Evolutionary conservation across 345 rosid species (phyloP), one percentile per base, ranked within the genome.

Genomic region (Lagerstroemia speciosa): DNA sequence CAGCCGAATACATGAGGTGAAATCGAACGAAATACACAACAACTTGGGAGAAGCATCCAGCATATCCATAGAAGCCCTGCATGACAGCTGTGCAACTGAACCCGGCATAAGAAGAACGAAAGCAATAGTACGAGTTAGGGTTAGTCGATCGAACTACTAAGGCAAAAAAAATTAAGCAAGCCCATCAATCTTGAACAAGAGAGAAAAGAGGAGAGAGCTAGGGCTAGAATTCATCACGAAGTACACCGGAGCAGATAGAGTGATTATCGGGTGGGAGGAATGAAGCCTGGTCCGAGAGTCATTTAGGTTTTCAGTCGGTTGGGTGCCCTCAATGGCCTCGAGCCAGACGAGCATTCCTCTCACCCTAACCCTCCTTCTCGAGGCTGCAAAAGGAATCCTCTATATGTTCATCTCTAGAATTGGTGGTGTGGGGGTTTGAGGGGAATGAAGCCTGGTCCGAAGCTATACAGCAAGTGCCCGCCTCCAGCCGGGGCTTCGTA

Each of bases 241-340:
- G n/a, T n/a, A 9, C 38, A 36, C 8, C 38, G 38, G 38, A 5
- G 38, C 8, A 24, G 24, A 5, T 3, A 31, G 65, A 24, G 24
- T 14, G 6, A 69, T 1, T 6, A 72, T 53, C 32, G 82, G 80
- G 74, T 83, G 72, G 66, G 86, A 50, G 86, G 86, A 61, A 83
- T 77, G 82, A 83, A 83, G 84, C 84, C 86, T 83, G 86, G 79
- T 83, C 81, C 82, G 80, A 83, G 84, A 83, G 64, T 75, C 82
- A 80, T 68, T 43, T 55, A 83, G 79, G 72, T 66, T 46, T 61
- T 24, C 48, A 27, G 60, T 29, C 29, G 55, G 62, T 12, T 70
- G 58, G 46, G 46, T 29, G 5, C 63, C 24, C 74, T 77, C 67
- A 32, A 78, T 76, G 81, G 78, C 74, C 82, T 83, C 82, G 86